Conservation (phyloP, 768 basidiomycete genomes). For the Leccinum aurantiacum region DNA sequence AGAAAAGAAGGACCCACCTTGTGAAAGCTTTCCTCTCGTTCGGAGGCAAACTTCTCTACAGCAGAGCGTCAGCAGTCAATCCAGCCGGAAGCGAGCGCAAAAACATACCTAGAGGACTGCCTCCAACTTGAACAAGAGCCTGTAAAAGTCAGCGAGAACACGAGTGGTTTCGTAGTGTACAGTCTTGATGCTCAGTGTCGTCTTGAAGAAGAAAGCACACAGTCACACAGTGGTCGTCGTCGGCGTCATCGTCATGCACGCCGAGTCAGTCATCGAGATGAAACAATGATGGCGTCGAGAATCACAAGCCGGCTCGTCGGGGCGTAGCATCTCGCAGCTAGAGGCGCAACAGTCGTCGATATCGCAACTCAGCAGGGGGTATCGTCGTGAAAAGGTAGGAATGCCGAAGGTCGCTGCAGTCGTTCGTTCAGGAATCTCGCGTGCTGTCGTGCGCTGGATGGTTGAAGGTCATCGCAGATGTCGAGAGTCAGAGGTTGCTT, state of each 20-base stretch:
- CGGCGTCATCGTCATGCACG: background rate
- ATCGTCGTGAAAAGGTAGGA: background rate
- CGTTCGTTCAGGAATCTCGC: background rate
- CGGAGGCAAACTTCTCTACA: conserved; percentile 8
- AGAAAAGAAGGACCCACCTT: background rate
- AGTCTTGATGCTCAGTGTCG: conserved; percentile 1
- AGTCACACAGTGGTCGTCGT: background rate
- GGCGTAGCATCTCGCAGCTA: background rate
- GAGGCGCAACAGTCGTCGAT: background rate
- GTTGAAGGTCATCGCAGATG: background rate
- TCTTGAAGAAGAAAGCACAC: background rate
- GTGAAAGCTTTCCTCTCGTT: conserved; percentile 1
- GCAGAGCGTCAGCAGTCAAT: background rate
- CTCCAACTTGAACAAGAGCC: background rate
- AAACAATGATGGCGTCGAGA: background rate
- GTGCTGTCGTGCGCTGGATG: too few relatives aligned
- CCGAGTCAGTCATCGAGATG: background rate
- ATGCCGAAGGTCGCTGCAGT: background rate
- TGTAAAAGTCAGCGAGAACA: background rate
- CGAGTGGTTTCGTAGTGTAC: background rate
- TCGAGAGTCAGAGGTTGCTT: background rate
- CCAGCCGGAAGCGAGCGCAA: too few relatives aligned
- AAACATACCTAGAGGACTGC: conserved; percentile 11
- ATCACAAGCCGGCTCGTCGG: conserved; percentile 1
- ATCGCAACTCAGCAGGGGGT: background rate